These are phyloP conservation scores for Fusarium burgessii DNA, from an alignment of 2,329 filamentous ascomycete genomes.

Conservation along the genomic window DNA sequence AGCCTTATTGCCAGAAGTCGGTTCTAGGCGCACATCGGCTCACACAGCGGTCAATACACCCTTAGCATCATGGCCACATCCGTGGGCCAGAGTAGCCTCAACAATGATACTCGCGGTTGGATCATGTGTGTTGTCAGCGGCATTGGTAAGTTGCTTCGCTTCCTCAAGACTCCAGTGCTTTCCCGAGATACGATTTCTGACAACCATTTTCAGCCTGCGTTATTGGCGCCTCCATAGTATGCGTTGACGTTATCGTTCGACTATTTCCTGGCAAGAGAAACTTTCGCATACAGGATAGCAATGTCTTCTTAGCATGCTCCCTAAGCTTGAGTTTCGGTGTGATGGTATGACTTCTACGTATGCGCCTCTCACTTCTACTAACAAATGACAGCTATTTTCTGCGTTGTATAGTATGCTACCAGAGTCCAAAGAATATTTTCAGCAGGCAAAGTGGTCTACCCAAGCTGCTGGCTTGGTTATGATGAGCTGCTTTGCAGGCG, in stretches of 20 bases:
- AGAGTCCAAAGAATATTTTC: slow-evolving; percentile 82
- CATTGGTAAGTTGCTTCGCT: slow-evolving; percentile 61
- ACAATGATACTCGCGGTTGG: slow-evolving; percentile 93
- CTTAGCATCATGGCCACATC: slow-evolving; percentile 53
- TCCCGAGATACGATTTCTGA: background rate
- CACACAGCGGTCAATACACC: slow-evolving; percentile 15
- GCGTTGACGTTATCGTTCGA: slow-evolving; percentile 82
- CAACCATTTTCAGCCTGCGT: slow-evolving; percentile 64
- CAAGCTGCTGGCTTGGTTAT: slow-evolving; percentile 75
- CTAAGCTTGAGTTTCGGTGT: slow-evolving; percentile 95
- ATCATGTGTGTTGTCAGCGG: slow-evolving; percentile 90
- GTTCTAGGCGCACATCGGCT: background rate
- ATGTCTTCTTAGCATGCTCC: slow-evolving; percentile 86
- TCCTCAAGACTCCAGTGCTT: background rate
- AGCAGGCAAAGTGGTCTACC: slow-evolving; percentile 74
- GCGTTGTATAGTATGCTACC: slow-evolving; percentile 94
- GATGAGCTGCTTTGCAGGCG: slow-evolving; percentile 76
- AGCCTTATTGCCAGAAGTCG: background rate
- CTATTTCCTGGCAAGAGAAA: slow-evolving; percentile 77
- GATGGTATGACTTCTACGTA: slow-evolving; percentile 73
- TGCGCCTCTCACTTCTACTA: slow-evolving; percentile 3
- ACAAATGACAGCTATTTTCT: slow-evolving; percentile 80
- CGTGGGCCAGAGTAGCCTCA: slow-evolving; percentile 55
- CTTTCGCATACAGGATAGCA: slow-evolving; percentile 92
- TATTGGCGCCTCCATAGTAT: slow-evolving; percentile 85